Percentiles rank a stretch among this genome's conserved stretches.
phyloP scores from a whole-genome alignment of 2,329 filamentous ascomycete species.

The Fusarium luffae region DNA sequence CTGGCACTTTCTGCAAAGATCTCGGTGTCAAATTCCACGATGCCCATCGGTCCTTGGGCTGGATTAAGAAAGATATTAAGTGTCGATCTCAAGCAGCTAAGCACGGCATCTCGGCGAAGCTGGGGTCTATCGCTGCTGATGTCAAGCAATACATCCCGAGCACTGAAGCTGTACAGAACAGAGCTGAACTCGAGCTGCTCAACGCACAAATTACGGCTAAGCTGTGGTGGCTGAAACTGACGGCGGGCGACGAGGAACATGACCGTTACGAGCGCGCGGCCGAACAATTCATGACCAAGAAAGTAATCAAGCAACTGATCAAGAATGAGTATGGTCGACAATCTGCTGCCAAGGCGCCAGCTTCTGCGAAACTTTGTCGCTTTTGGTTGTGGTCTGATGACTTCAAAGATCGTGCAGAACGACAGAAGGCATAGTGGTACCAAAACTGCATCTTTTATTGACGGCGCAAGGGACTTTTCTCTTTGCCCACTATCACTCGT shows the following conservation, averaged over 20 bases:
- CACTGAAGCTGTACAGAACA: slow-evolving; percentile 50
- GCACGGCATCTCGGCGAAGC: slow-evolving; percentile 31
- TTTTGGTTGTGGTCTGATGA: slow-evolving; percentile 41
- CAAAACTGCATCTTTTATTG: slow-evolving; percentile 17
- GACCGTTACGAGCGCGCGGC: slow-evolving; percentile 61
- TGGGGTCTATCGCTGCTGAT: slow-evolving; percentile 32
- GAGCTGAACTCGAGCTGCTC: slow-evolving; percentile 59
- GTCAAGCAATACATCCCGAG: slow-evolving; percentile 36
- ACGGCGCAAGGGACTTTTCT: slow-evolving; percentile 26
- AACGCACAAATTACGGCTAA: slow-evolving; percentile 67
- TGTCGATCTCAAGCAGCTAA: slow-evolving; percentile 32
- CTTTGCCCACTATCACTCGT: slow-evolving; percentile 16
- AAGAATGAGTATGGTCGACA: slow-evolving; percentile 48
- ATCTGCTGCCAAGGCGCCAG: slow-evolving; percentile 36
- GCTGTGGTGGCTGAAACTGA: slow-evolving; percentile 67
- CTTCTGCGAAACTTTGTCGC: slow-evolving; percentile 1
- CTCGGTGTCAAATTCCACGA: slow-evolving; percentile 36
- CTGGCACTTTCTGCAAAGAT: slow-evolving; percentile 44
- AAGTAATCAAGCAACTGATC: slow-evolving; percentile 51
- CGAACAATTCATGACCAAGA: slow-evolving; percentile 54
- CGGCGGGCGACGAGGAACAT: slow-evolving; percentile 60
- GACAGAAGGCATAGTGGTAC: slow-evolving; percentile 17
- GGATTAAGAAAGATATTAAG: slow-evolving; percentile 32
- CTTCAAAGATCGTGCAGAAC: slow-evolving; percentile 15
- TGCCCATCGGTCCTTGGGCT: slow-evolving; percentile 40